Percentiles rank a stretch among this genome's conserved stretches.
phyloP scores from a whole-genome alignment of 208 protist genomes.

The Leishmania tropica region DNA sequence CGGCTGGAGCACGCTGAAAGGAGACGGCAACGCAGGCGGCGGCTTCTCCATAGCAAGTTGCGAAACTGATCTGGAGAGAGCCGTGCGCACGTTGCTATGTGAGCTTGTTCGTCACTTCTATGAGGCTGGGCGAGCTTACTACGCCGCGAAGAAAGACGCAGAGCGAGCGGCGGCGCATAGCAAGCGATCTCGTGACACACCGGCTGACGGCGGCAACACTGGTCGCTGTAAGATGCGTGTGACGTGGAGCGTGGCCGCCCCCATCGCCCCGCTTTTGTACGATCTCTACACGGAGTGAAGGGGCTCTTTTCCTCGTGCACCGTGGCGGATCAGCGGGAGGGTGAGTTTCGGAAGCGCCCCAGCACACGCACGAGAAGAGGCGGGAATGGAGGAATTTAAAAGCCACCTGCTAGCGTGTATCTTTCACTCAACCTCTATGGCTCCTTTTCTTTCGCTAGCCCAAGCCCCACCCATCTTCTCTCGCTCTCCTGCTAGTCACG shows the following conservation, averaged over 20 bases:
- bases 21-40: neutral
- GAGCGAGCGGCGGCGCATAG: neutral
- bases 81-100: conserved; percentile 28
- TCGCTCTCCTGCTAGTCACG: neutral
- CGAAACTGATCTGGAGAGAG: conserved; percentile 3
- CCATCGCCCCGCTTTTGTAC: conserved; percentile 9
- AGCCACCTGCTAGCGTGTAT: neutral
- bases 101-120: conserved; percentile 24
- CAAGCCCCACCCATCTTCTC: neutral
- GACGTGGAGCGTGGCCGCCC: conserved; percentile 44
- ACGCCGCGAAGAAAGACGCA: neutral
- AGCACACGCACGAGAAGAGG: neutral
- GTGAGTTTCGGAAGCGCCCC: neutral
- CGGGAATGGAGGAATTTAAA: neutral
- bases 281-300: conserved; percentile 5
- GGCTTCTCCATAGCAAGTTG: neutral
- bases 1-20: neutral
- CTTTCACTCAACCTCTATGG: neutral
- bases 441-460: neutral
- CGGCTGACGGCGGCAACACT: neutral
- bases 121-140: conserved; percentile 23
- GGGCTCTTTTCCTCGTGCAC: neutral
- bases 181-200: neutral
- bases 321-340: neutral
- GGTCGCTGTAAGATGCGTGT: conserved; percentile 7